Base-by-base conservation (phyloP, 1,284 basidiomycete species). In the Ceratobasidium papillatum region DNA sequence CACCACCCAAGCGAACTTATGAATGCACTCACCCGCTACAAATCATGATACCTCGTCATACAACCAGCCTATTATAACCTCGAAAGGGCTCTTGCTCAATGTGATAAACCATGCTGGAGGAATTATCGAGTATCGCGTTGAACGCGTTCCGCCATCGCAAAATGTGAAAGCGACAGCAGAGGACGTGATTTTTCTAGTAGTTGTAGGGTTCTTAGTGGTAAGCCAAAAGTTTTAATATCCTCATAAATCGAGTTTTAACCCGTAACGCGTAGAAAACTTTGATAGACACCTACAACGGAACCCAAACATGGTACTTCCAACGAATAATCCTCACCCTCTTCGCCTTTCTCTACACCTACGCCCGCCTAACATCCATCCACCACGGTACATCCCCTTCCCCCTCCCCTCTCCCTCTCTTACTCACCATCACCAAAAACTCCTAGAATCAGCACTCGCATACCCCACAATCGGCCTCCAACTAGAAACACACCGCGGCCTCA, bases 381-480 rank as follows among this genome's bases (percentile, higher is more conserved):
- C 25, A 69, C 45, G 66, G 66, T 69, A 27, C 4, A 32, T 38
- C 4, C 4, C 8, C 2, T 34, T 27, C 30, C 81, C 69, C 34
- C 56, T 64, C 41, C 47, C 14, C 0, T 43, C 38, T 25, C 3
- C 17, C 22, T 62, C 32, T 68, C 41, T 47, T 45, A 54, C 58
- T 62, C 64, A 38, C 58, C 66, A 25, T 3, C n/a, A n/a, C n/a
- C n/a, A n/a, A n/a, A 43, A 61, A 22, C 56, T 74, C 22, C 4
- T 73, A 93, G 92, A 94, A 82, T 91, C 91, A 34, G 82, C 93
- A 3, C 80, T 92, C 49, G 83, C 91, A 27, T 80, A 92, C 58
- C 89, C 89, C 17, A 83, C 85, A 0, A 86, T 90, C 74, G 92
- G 92, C 14, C 82, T 94, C 43, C 92, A 93, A 79, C 80, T 93